Conservation (phyloP, 1,284 basidiomycete genomes). For the Cutaneotrichosporon cutaneum region DNA sequence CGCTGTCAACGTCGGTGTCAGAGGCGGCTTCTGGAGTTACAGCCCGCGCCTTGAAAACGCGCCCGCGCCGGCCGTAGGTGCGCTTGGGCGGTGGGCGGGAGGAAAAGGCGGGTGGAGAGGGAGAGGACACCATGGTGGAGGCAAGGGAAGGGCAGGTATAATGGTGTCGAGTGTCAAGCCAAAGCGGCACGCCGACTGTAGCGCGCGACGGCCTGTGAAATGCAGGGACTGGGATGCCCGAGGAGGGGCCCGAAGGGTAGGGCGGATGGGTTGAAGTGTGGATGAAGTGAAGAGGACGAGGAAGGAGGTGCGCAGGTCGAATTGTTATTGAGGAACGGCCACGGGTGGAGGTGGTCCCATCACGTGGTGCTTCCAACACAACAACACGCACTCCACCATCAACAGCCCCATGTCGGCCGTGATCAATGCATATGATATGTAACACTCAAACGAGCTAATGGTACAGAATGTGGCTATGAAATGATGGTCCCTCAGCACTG, state of each 20-base stretch:
- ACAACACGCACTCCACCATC: too few relatives aligned
- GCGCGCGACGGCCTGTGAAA: too few relatives aligned
- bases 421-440: neutral
- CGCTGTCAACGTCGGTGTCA: conserved; percentile 7
- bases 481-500: neutral
- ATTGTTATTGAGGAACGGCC: neutral
- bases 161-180: neutral
- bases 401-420: neutral
- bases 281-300: neutral
- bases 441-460: neutral
- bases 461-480: neutral
- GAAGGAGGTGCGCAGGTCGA: neutral
- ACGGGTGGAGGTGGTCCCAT: neutral
- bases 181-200: neutral
- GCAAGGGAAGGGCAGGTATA: neutral
- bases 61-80: conserved; percentile 7
- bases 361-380: neutral
- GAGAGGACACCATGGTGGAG: neutral
- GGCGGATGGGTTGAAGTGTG: neutral
- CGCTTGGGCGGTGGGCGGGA: conserved; percentile 2
- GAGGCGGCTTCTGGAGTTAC: neutral
- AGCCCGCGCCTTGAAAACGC: neutral
- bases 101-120: neutral
- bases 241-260: neutral
- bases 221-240: too few relatives aligned